Evolutionary conservation across 495 filamentous ascomycete species (phyloP), one percentile per base, ranked within the genome.

Genomic region (Hypoxylon subgilvum): DNA sequence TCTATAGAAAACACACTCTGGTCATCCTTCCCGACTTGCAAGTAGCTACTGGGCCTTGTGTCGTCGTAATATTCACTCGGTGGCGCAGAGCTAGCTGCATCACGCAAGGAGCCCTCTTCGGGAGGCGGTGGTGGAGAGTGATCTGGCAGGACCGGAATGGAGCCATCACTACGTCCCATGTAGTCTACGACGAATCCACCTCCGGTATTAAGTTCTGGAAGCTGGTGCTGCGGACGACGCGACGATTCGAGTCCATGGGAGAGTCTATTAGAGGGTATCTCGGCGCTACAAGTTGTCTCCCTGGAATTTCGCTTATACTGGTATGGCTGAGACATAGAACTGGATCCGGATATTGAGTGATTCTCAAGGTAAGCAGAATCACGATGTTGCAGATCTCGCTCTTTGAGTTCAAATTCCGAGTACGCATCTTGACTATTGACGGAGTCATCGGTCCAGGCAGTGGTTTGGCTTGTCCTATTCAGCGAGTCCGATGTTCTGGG

Each of bases 391-490:
- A 68, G 55, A 52, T 66, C 65, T 10, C 49, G 57, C 39, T 72
- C 63, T 23, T 47, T 57, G 9, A 48, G 42, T 25, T 56, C 61
- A 44, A 63, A 68, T 4, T 66, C 65, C 4, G 68, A 69, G 43
- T 66, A 62, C 5, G 74, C 69, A 28, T 79, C 76, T 32, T 66
- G 64, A 31, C 77, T 79, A 10, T 77, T 79, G 34, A 84, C 70
- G 1, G 81, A 80, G 51, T 77, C 78, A 68, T 84, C 79, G n/a
- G 81, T 84, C 81, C 81, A 84, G 10, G 74, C 67, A 9, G 80
- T 80, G 18, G 75, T 71, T 25, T 78, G 74, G 51, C 81, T 84
- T 16, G 71, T 61, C n/a, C 79, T 74, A 54, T 80, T 77, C 41
- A 69, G 68, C 4, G 76, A 77, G 6, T 71, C 67, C 4, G 76